These are phyloP conservation scores for Vigna hirtella DNA, from an alignment of 306 rosid species.

Conservation along the genomic window DNA sequence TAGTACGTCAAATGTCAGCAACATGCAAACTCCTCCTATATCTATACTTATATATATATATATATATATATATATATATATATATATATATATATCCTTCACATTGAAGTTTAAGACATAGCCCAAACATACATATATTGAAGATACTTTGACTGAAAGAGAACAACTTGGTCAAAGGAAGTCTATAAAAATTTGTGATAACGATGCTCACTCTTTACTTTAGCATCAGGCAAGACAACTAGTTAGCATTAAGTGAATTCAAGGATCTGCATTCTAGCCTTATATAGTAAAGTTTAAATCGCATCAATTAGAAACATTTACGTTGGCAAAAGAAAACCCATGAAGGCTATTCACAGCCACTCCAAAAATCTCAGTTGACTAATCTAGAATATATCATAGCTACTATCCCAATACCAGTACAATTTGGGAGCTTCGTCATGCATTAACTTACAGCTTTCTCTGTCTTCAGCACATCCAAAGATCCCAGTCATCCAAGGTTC, in stretches of 20 bases:
- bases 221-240: not conserved
- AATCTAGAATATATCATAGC: conserved; percentile 21
- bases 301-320: not conserved
- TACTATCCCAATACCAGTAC: conserved; percentile 13
- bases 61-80: conserved; percentile 1
- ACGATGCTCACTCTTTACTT: not conserved
- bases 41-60: not conserved
- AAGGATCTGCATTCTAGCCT: conserved; percentile 14
- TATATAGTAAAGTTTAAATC: conserved; percentile 5
- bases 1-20: conserved; percentile 15
- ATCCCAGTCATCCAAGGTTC: conserved; percentile 99
- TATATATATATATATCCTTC: conserved; percentile 27
- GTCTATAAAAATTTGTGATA: not conserved
- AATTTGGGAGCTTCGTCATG: conserved; percentile 25
- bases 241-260: conserved; percentile 20
- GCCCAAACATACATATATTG: conserved; percentile 1
- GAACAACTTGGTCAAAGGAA: conserved; percentile 8
- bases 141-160: conserved; percentile 33
- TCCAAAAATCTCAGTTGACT: not conserved
- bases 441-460: conserved; percentile 84
- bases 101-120: not conserved
- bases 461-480: conserved; percentile 87
- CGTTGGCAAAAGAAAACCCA: not conserved
- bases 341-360: conserved; percentile 28
- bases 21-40: not conserved